phyloP scores from a whole-genome alignment of 1,284 basidiomycete species.

The Tylopilus orsonianus region DNA sequence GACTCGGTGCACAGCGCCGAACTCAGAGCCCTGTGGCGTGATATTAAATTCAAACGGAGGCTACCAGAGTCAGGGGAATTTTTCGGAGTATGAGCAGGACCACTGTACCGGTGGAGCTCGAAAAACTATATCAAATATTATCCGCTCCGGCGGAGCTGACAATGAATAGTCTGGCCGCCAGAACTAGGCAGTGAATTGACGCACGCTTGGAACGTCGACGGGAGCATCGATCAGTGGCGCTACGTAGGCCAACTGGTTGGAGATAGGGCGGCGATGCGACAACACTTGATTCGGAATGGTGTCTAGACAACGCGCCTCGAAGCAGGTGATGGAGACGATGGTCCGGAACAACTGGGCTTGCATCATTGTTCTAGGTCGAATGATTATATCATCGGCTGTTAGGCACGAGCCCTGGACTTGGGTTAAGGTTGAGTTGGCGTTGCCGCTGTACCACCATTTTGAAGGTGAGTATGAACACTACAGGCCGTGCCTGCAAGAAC shows the following conservation, averaged over 20 bases:
- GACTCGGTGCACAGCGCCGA: neutral
- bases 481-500: neutral
- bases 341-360: too few relatives aligned
- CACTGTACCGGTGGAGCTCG: too few relatives aligned
- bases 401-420: neutral
- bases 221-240: neutral
- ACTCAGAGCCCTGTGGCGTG: neutral
- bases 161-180: too few relatives aligned
- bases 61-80: too few relatives aligned
- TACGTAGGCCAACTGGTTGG: neutral
- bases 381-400: conserved; percentile 17
- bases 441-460: too few relatives aligned
- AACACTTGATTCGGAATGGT: neutral
- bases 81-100: too few relatives aligned
- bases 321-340: too few relatives aligned
- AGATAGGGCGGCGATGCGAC: conserved; percentile 3
- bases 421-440: conserved; percentile 13
- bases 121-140: too few relatives aligned
- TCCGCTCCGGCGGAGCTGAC: too few relatives aligned
- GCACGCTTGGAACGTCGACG: neutral
- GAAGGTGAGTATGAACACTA: too few relatives aligned
- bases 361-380: too few relatives aligned
- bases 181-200: neutral
- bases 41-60: neutral
- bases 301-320: neutral